phyloP scores from a whole-genome alignment of 176 grass and related monocot species.

The Pharus latifolius region DNA sequence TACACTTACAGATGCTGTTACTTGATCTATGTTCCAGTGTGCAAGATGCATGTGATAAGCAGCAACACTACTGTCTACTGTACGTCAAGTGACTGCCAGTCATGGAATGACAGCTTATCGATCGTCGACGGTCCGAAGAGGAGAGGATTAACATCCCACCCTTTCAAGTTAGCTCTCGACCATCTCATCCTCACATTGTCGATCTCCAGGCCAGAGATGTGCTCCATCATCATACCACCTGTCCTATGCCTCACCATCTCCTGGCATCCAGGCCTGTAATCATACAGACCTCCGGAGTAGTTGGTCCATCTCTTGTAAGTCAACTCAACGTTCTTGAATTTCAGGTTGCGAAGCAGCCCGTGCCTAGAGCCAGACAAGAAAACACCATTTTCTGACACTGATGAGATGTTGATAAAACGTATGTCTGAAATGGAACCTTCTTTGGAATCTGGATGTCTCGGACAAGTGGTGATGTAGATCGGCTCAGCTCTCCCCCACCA shows the following conservation, averaged over 20 bases:
- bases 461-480: conserved; percentile 88
- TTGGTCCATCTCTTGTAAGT: conserved; percentile 70
- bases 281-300: conserved; percentile 51
- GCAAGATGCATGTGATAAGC: not conserved
- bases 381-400: conserved; percentile 73
- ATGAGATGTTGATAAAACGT: conserved; percentile 70
- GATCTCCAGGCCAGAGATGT: conserved; percentile 65
- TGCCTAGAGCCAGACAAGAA: conserved; percentile 63
- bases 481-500: conserved; percentile 97
- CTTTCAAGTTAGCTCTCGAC: conserved; percentile 30
- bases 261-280: conserved; percentile 69
- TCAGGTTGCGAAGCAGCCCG: conserved; percentile 47
- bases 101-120: conserved; percentile 51
- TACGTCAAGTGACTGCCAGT: conserved; percentile 56
- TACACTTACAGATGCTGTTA: not conserved
- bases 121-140: conserved; percentile 50
- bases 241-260: conserved; percentile 53
- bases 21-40: not conserved
- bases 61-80: not conserved
- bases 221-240: conserved; percentile 77
- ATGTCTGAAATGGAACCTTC: conserved; percentile 74
- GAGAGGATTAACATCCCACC: conserved; percentile 51
- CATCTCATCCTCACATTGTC: conserved; percentile 86
- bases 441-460: conserved; percentile 41
- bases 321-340: conserved; percentile 60